Conservation (phyloP, 2,329 filamentous ascomycete species). For the Phaeosphaeria sp. region DNA sequence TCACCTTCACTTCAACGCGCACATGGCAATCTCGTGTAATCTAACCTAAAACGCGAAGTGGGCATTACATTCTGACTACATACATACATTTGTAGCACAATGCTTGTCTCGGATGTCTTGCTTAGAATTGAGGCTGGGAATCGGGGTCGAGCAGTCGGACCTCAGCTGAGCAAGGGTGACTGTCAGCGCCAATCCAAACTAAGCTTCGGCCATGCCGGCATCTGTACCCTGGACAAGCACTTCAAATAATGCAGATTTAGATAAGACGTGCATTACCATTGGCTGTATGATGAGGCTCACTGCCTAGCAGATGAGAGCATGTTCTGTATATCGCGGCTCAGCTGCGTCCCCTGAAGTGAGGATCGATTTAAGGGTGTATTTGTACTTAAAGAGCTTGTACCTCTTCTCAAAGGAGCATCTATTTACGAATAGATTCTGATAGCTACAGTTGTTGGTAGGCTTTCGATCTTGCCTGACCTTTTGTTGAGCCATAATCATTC, state of each 20-base stretch:
- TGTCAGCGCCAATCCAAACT: background rate
- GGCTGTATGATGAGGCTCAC: background rate
- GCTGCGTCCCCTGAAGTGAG: background rate
- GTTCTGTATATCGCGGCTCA: background rate
- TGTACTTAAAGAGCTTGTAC: background rate
- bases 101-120: background rate
- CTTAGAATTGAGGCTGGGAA: background rate
- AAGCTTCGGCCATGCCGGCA: background rate
- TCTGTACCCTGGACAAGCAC: background rate
- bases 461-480: background rate
- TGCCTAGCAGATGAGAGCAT: background rate
- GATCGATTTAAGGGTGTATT: background rate
- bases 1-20: background rate
- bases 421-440: background rate
- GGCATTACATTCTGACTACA: background rate
- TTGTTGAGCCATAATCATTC: background rate
- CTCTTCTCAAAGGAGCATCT: background rate
- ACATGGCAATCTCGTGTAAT: background rate
- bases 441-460: background rate
- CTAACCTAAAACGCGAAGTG: background rate
- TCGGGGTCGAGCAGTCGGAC: background rate
- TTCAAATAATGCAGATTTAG: background rate
- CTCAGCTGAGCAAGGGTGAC: background rate
- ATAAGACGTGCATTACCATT: background rate
- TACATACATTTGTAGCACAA: background rate